Base-by-base conservation (phyloP, 2,329 filamentous ascomycete species). In the Lojkania enalia region DNA sequence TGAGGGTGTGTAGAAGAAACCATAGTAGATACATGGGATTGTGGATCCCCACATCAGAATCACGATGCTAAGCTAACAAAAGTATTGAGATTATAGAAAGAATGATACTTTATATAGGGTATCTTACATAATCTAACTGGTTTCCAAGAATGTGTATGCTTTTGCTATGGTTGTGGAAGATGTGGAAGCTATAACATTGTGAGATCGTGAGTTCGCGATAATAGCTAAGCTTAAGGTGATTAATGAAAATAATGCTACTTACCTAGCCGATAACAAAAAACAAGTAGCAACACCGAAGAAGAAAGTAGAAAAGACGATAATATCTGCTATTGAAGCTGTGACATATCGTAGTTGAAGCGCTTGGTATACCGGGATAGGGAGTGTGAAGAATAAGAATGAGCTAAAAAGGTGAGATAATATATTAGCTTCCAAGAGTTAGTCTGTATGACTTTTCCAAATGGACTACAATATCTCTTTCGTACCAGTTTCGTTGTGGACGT, bases 361-460 rank as follows among this genome's bases (percentile, higher is more conserved):
- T 14, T 49, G 55, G 53, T 73, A 75, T 19, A 73, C 46, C 38
- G 65, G 66, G 12, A 68, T 20, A 1, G 73, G 71, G 30, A 76
- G 50, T 11, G 48, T 46, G 6, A 69, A 35, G 55, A 77, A 78
- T n/a, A 75, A 13, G 3, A 65, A n/a, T 2, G 69, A 63, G 5
- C 74, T 75, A 25, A 74, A 25, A 2, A 74, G 46, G 48, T 77
- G 76, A 1, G 75, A 76, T 47, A 68, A 73, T n/a, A 78, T 77
- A 50, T 77, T 77, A 12, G 77, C 73, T n/a, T n/a, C n/a, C n/a
- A n/a, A n/a, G n/a, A n/a, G n/a, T n/a, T n/a, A n/a, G n/a, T n/a
- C n/a, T n/a, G n/a, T n/a, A n/a, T n/a, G n/a, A n/a, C n/a, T n/a
- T n/a, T n/a, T n/a, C n/a, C n/a, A n/a, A n/a, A n/a, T n/a, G n/a